A percentile compares a stretch with the other conserved stretches of the same genome.
These are phyloP conservation scores for Ganoderma lucidum DNA, from an alignment of 1,284 basidiomycete species.

Conservation along the genomic window DNA sequence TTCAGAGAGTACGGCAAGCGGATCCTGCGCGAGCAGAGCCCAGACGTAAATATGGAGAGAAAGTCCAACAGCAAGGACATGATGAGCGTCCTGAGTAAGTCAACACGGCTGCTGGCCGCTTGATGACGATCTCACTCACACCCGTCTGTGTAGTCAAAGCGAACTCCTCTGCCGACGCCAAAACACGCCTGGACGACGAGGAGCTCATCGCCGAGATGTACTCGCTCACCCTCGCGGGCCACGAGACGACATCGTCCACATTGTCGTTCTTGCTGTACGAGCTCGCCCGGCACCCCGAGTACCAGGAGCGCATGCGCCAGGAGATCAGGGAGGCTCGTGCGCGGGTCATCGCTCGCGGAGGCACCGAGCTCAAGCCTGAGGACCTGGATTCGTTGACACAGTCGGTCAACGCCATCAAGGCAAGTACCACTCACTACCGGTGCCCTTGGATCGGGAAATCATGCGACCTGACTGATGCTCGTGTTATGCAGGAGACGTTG, in stretches of 20 bases:
- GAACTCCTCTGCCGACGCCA: slow-evolving; percentile 54
- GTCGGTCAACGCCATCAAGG: slow-evolving; percentile 29
- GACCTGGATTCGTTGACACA: slow-evolving; percentile 43
- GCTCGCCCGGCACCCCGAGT: slow-evolving; percentile 39
- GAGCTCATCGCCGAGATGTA: slow-evolving; percentile 60
- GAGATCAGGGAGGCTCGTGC: slow-evolving; percentile 39
- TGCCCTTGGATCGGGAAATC: too few relatives aligned
- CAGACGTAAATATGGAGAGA: slow-evolving; percentile 19
- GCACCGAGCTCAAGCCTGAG: slow-evolving; percentile 35
- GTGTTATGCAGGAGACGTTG: slow-evolving; percentile 44
- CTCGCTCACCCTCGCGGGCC: slow-evolving; percentile 44
- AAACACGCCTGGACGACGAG: slow-evolving; percentile 52
- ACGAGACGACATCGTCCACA: slow-evolving; percentile 35
- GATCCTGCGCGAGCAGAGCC: slow-evolving; percentile 32
- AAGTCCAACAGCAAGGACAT: slow-evolving; percentile 41
- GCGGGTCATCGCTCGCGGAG: slow-evolving; percentile 34
- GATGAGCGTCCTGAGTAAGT: slow-evolving; percentile 51
- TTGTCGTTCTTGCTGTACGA: slow-evolving; percentile 42
- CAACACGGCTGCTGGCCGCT: neutral
- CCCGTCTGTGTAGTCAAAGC: slow-evolving; percentile 52
- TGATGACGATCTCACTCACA: neutral
- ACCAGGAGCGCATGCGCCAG: slow-evolving; percentile 37
- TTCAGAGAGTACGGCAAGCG: slow-evolving; percentile 34
- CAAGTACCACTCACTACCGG: neutral
- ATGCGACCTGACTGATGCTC: neutral